Conservation (phyloP, 2,329 filamentous ascomycete genomes). For the Nemania sp. region DNA sequence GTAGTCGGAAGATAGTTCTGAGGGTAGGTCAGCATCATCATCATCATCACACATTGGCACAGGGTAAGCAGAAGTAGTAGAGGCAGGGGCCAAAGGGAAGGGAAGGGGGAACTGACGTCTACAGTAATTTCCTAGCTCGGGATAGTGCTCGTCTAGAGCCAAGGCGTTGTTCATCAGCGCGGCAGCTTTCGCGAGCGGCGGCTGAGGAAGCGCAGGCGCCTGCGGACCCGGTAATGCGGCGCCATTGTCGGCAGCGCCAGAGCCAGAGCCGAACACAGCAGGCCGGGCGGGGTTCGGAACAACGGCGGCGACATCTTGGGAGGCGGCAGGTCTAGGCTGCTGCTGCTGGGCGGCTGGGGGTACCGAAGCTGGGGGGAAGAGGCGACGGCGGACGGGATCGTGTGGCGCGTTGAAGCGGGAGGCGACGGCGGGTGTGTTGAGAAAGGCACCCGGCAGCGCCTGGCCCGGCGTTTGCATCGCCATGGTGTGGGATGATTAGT, state of each 20-base stretch:
- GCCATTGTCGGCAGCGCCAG: constrained; percentile 27
- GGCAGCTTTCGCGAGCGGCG: constrained; percentile 73
- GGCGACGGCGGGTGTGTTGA: constrained; percentile 70
- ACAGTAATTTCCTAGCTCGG: constrained; percentile 87
- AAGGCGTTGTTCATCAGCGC: constrained; percentile 81
- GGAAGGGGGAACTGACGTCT: constrained; percentile 66
- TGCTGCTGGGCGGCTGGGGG: constrained; percentile 23
- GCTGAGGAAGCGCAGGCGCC: constrained; percentile 46
- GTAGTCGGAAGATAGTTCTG: constrained; percentile 90
- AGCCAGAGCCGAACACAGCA: constrained; percentile 21
- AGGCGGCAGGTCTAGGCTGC: too few species aligned
- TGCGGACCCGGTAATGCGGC: constrained; percentile 33
- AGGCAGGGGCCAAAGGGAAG: neutral
- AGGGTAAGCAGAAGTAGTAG: constrained; percentile 1
- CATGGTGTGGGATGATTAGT: constrained; percentile 45
- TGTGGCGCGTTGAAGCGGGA: constrained; percentile 50
- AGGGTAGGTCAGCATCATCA: constrained; percentile 37
- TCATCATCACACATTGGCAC: too few species aligned
- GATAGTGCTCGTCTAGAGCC: constrained; percentile 76
- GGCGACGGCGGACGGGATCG: constrained; percentile 55
- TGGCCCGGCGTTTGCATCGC: constrained; percentile 67
- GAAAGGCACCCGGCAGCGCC: constrained; percentile 73
- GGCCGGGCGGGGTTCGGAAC: constrained; percentile 17
- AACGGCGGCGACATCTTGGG: too few species aligned
- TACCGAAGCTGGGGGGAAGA: constrained; percentile 46